Percentiles rank a stretch among this genome's conserved stretches.
phyloP scores from a whole-genome alignment of 1,139 yeast species.

The Kurtzmaniella quercitrusa region DNA sequence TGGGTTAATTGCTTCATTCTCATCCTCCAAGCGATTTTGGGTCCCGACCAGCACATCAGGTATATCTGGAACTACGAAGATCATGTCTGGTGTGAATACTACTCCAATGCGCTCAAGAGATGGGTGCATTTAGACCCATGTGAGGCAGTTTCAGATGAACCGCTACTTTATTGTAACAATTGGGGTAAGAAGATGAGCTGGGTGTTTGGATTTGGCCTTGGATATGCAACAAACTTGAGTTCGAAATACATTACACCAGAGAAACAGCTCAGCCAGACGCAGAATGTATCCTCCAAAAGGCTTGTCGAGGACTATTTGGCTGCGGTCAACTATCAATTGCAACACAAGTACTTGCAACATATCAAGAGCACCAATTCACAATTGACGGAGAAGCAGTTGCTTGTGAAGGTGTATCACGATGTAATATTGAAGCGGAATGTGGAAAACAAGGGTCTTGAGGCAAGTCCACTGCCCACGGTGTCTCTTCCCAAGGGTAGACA shows the following conservation, averaged over 20 bases:
- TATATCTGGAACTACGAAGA: constrained; percentile 89
- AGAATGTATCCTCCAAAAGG: constrained; percentile 32
- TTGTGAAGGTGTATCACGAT: constrained; percentile 21
- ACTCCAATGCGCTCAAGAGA: constrained; percentile 50
- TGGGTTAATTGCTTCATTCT: constrained; percentile 86
- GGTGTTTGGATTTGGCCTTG: constrained; percentile 62
- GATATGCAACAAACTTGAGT: constrained; percentile 67
- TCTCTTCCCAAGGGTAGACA: constrained; percentile 50
- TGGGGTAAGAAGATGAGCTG: constrained; percentile 96
- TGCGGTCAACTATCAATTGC: constrained; percentile 29
- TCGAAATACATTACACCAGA: constrained; percentile 57
- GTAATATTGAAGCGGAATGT: constrained; percentile 20
- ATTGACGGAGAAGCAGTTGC: constrained; percentile 8
- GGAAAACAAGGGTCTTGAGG: constrained; percentile 5
- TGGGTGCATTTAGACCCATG: constrained; percentile 94
- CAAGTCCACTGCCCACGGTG: constrained; percentile 8
- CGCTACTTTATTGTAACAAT: constrained; percentile 68
- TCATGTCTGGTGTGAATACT: constrained; percentile 95
- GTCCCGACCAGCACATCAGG: constrained; percentile 52
- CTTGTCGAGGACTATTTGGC: constrained; percentile 35
- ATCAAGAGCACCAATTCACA: constrained; percentile 17
- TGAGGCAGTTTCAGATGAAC: constrained; percentile 81
- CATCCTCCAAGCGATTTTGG: constrained; percentile 56
- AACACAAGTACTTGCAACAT: constrained; percentile 23
- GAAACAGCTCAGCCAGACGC: constrained; percentile 48